Evolutionary conservation across 805 yeast genomes (phyloP).

Genomic region (Pichia manshurica): DNA sequence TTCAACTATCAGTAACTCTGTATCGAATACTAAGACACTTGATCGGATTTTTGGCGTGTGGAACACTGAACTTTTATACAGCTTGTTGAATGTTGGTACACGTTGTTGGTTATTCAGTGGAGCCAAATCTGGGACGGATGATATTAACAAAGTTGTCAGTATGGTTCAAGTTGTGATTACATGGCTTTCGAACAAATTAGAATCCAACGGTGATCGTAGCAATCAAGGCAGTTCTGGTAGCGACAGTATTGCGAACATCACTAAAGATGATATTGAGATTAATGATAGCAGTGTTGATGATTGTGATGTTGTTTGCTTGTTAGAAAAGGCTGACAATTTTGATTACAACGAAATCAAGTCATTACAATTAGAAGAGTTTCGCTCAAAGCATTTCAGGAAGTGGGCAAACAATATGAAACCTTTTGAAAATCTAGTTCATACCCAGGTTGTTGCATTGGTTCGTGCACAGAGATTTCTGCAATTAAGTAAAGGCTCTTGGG

Average conservation of each 20-base stretch:
- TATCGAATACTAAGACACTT: not conserved
- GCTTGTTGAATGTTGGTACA: constrained; percentile 12
- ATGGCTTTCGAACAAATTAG: constrained; percentile 11
- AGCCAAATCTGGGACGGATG: constrained; percentile 9
- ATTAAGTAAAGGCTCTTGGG: constrained; percentile 78
- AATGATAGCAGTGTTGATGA: not conserved
- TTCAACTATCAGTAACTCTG: not conserved
- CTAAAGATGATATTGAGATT: not conserved
- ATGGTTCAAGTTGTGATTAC: constrained; percentile 6
- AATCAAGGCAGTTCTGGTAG: not conserved
- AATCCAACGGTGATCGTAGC: not conserved
- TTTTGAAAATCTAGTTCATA: constrained; percentile 45
- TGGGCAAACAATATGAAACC: constrained; percentile 44
- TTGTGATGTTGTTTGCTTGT: constrained; percentile 8
- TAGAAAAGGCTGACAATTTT: constrained; percentile 15
- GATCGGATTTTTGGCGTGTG: constrained; percentile 13
- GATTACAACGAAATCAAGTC: constrained; percentile 47
- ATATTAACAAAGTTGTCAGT: constrained; percentile 10
- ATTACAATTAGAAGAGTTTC: constrained; percentile 44
- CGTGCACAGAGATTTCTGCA: constrained; percentile 69
- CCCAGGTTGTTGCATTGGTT: constrained; percentile 64
- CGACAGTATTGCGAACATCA: not conserved
- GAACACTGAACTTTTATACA: constrained; percentile 14
- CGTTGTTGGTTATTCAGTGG: constrained; percentile 16
- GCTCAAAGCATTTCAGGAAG: constrained; percentile 28